A percentile compares a stretch with the other conserved stretches of the same genome.
Conservation (phyloP, 345 rosid genomes). For the Eucalyptus pauciflora region DNA sequence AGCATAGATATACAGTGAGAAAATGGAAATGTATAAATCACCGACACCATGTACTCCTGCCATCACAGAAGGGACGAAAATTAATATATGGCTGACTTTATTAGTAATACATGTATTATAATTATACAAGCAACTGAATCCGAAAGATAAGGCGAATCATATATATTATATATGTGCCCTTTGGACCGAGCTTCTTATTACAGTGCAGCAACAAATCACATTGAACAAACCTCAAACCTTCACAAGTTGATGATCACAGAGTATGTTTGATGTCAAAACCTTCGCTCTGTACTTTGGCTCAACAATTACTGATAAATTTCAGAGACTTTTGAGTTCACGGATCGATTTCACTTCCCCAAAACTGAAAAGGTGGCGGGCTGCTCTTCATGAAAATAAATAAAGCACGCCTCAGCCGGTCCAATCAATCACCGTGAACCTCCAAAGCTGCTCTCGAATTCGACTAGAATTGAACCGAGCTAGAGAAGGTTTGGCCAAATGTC, state of each 20-base stretch:
- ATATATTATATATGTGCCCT: not conserved
- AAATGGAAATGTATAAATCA: not conserved
- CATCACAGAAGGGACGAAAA: not conserved
- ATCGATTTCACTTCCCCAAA: not conserved
- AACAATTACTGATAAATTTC: not conserved
- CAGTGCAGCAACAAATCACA: not conserved
- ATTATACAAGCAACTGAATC: not conserved
- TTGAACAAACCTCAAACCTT: not conserved
- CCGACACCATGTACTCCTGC: not conserved
- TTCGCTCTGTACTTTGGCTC: not conserved
- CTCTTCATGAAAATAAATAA: constrained; percentile 4
- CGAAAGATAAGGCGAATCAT: not conserved
- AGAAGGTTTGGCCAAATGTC: constrained; percentile 60
- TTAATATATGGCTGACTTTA: not conserved
- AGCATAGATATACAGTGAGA: not conserved
- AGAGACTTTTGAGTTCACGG: not conserved
- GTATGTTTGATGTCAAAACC: not conserved
- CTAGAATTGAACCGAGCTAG: constrained; percentile 35
- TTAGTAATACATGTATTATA: not conserved
- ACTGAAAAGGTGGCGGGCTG: constrained; percentile 24
- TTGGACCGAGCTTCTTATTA: not conserved
- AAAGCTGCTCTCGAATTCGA: not conserved
- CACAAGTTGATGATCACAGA: not conserved
- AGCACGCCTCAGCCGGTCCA: constrained; percentile 27
- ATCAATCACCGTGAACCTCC: not conserved